Percentiles rank a stretch among this genome's conserved stretches.
Evolutionary conservation across 1,284 basidiomycete genomes (phyloP).

Genomic region (Melampsora abietis-canadensis): DNA sequence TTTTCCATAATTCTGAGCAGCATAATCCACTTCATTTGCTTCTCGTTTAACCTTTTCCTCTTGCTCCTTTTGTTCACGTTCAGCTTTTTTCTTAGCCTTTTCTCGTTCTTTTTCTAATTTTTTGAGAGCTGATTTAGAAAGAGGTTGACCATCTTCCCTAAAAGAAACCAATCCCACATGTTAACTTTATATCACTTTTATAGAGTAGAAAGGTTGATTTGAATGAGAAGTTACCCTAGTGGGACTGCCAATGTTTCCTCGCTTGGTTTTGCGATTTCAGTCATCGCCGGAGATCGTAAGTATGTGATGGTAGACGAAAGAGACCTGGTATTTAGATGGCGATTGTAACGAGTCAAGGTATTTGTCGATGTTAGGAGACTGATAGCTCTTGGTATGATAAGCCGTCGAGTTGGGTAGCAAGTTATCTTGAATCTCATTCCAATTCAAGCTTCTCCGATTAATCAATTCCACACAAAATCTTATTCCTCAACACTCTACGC

Average conservation of each 20-base stretch:
- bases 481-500: too few species aligned
- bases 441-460: too few species aligned
- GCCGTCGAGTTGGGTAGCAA: too few species aligned
- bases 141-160: conserved; percentile 28
- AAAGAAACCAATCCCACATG: too few species aligned
- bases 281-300: neutral
- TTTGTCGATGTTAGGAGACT: too few species aligned
- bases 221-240: neutral
- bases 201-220: neutral
- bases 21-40: conserved; percentile 62
- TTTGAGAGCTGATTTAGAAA: conserved; percentile 38
- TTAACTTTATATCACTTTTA: neutral
- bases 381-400: too few species aligned
- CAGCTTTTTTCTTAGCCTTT: conserved; percentile 19
- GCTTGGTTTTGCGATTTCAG: neutral
- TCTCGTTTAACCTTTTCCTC: conserved; percentile 24
- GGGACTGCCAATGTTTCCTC: neutral
- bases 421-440: too few species aligned
- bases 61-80: conserved; percentile 14
- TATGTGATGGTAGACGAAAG: neutral
- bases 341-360: too few species aligned
- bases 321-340: too few species aligned
- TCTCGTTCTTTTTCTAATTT: conserved; percentile 41
- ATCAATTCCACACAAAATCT: too few species aligned
- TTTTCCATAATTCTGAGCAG: conserved; percentile 80